Evolutionary conservation across 345 rosid species (phyloP).

Genomic region (Euphorbia peplus): DNA sequence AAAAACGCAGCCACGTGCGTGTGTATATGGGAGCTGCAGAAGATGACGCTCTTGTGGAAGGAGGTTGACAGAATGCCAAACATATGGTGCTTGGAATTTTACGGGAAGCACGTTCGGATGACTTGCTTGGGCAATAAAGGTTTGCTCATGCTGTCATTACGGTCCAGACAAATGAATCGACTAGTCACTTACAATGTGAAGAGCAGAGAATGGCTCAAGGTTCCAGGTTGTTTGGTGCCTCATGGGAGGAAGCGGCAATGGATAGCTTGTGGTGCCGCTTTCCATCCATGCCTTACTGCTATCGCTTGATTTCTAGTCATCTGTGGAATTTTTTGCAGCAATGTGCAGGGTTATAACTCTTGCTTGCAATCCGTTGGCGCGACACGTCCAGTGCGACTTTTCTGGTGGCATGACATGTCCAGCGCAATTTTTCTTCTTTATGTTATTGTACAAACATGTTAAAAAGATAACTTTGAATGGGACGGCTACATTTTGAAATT

Average conservation of each 20-base stretch:
- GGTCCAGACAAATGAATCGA: slow-evolving; percentile 88
- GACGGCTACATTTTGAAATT: background rate
- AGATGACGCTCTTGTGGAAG: slow-evolving; percentile 99
- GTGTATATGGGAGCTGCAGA: slow-evolving; percentile 99
- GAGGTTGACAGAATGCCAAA: slow-evolving; percentile 99
- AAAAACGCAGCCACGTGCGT: slow-evolving; percentile 98
- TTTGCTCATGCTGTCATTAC: slow-evolving; percentile 86
- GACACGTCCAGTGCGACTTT: background rate
- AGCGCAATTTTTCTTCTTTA: background rate
- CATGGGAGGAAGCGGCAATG: slow-evolving; percentile 75
- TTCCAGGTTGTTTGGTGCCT: slow-evolving; percentile 77
- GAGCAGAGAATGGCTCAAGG: slow-evolving; percentile 79
- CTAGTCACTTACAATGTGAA: slow-evolving; percentile 69
- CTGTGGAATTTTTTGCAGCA: slow-evolving; percentile 10
- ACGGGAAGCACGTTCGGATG: slow-evolving; percentile 98
- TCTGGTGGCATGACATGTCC: background rate
- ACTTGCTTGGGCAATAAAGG: slow-evolving; percentile 98
- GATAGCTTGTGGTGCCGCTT: slow-evolving; percentile 93
- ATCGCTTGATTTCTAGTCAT: slow-evolving; percentile 37
- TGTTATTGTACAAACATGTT: slow-evolving; percentile 18
- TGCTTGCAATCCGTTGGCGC: slow-evolving; percentile 23
- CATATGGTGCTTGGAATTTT: slow-evolving; percentile 98
- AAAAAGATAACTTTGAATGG: slow-evolving; percentile 6
- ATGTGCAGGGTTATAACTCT: background rate
- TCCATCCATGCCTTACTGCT: slow-evolving; percentile 72